Evolutionary conservation across 805 yeast genomes (phyloP), one percentile per base, ranked within the genome.

Genomic region (Clavispora vitiphila): DNA sequence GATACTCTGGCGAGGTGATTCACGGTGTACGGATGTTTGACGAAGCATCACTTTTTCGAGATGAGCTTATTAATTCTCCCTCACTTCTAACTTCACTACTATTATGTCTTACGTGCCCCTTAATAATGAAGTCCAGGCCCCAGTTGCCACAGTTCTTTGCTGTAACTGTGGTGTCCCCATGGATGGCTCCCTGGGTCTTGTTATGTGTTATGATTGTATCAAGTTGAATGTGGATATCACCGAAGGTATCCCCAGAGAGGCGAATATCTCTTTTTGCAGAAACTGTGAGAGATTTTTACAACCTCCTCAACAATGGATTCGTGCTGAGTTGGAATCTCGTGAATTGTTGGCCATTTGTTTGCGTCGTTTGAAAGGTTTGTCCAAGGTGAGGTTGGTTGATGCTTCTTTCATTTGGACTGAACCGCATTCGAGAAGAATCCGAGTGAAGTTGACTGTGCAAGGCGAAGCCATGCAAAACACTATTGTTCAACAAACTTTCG

Each of bases 341-440:
- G 98, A 93, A 63, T 71, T 93, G 40, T 71, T 93, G 47, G 98
- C 99, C 1, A 69, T 93, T 34, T 86, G 97, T 70, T 71, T 93
- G 49, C 81, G 91, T 65, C 79, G 91, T 60, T 72, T 93, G 57
- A 87, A 85, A 55, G 98, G 98, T 42, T 72, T 93, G 52, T 81
- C 78, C 51, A 85, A 86, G 57, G 93, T 89, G 35, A 73, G 96
- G 54, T 71, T 93, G 46, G 80, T 88, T 32, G 98, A 93, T 67
- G 99, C 99, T 2, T 78, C 90, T 5, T 93, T 90, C 56, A 80
- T 95, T 47, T 93, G 99, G 99, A 93, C 99, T 1, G 99, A 93
- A 69, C 99, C 99, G 3, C 99, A 93, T 64, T 89, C 97, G 21
- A 78, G 99, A 65, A 83, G 99, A 72, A 80, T 91, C 46, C 81